A percentile compares a stretch with the other conserved stretches of the same genome.
Conservation (phyloP, 2,329 filamentous ascomycete species). For the Metarhizium rileyi region DNA sequence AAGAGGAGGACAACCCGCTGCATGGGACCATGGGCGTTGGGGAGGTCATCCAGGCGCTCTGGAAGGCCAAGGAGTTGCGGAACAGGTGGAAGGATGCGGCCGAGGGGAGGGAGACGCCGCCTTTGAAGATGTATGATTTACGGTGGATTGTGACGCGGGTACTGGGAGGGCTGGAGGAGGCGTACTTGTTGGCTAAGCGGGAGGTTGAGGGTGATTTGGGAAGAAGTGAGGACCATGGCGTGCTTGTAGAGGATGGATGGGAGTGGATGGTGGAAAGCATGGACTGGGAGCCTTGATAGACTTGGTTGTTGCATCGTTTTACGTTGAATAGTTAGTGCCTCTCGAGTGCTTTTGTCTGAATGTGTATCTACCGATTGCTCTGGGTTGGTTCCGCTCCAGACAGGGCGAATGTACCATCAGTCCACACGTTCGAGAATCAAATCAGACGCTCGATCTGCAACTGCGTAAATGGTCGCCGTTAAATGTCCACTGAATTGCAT, state of each 20-base stretch:
- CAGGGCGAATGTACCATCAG: not conserved
- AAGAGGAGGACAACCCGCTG: slow-evolving; percentile 47
- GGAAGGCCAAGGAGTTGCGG: slow-evolving; percentile 57
- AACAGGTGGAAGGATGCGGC: slow-evolving; percentile 66
- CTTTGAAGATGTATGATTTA: slow-evolving; percentile 51
- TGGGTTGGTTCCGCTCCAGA: not conserved
- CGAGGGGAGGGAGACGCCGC: slow-evolving; percentile 27
- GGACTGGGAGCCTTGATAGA: slow-evolving; percentile 25
- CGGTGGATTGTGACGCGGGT: slow-evolving; percentile 48
- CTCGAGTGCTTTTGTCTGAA: no score
- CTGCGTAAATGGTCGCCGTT: slow-evolving; percentile 11
- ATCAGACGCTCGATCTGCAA: slow-evolving; percentile 11
- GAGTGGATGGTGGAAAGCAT: slow-evolving; percentile 32
- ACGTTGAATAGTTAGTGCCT: no score
- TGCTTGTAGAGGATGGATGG: slow-evolving; percentile 20
- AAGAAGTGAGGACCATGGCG: slow-evolving; percentile 25
- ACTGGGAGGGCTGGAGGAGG: slow-evolving; percentile 48
- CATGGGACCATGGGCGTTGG: slow-evolving; percentile 43
- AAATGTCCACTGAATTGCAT: slow-evolving; percentile 10
- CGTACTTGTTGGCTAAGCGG: slow-evolving; percentile 39
- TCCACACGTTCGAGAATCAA: slow-evolving; percentile 2
- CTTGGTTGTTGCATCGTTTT: no score
- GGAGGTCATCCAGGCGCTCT: slow-evolving; percentile 47
- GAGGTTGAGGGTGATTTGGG: slow-evolving; percentile 34
- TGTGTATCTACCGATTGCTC: not conserved